Base-by-base conservation (phyloP, 805 yeast genomes). In the Candida methanosorbosa region DNA sequence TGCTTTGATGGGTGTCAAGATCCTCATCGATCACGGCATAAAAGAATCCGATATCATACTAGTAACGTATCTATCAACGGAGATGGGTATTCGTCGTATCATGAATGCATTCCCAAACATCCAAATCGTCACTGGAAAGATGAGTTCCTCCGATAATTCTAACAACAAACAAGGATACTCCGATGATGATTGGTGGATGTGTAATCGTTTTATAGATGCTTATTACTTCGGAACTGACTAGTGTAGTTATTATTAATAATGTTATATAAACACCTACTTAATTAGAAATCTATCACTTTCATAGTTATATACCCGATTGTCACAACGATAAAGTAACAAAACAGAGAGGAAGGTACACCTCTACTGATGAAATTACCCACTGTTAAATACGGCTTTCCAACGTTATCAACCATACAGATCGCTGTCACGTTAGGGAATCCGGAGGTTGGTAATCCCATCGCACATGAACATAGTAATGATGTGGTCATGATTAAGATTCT, bases 401-500 rank as follows among this genome's bases (percentile, higher is more conserved):
- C 71, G 49, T 85, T 95, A 56, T 92, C 95, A 5, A 88, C 78
- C 76, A 87, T 76, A 38, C 97, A 87, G 41, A 92, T 86, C 0
- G 97, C 98, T 0, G 97, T 87, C 24, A 92, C 96, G 49, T 92
- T 92, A 4, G 98, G 98, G 66, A 92, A 90, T 0, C 98, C 97
- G 2, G 95, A 83, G 0, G 97, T 92, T 20, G 98, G 97, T 35
- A 92, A 64, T 1, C 96, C 97, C 97, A 92, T 92, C 2, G 97
- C 98, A 25, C 83, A 79, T 0, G 97, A 90, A 49, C 97, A 85
- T 41, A 92, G 63, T 41, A 75, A 56, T 2, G 78, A 78, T 36
- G 73, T 66, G 11, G 66, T 64, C 77, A 75, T 71, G 31, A 92
- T 81, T 45, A 92, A 63, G 30, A 90, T 52, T 42, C 87, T 70